Evolutionary conservation across 306 rosid species (phyloP), one percentile per base, ranked within the genome.

Genomic region (Cicer bijugum): DNA sequence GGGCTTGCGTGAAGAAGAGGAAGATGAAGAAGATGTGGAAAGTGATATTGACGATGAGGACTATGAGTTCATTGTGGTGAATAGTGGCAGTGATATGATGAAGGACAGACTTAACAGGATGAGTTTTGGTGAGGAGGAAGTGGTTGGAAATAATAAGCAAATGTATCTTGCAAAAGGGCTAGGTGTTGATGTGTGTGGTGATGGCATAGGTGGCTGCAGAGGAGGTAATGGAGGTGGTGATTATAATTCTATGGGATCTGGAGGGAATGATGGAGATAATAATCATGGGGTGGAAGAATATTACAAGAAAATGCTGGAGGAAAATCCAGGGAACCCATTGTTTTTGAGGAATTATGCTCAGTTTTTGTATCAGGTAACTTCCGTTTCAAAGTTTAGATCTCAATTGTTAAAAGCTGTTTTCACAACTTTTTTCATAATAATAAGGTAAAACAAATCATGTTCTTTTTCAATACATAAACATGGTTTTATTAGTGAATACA

Each of bases 281-380:
- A 80, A 81, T 12, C 77, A 62, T 35, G 87, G 56, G 9, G 86
- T 82, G 74, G 96, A 91, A 69, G 93, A 82, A 76, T 78, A 88
- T 65, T 81, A 91, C 77, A 88, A 83, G 87, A 89, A 61, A 69
- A 81, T 88, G 95, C 86, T 91, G 48, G 83, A 84, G 78, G 88
- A 86, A 85, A 89, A 91, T 81, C 99, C 97, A 0, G 91, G 92
- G 6, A 83, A 87, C 64, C 76, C 99, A 1, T 83, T 94, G 86
- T 86, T 91, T 70, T 86, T 91, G 16, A 82, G 96, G 71, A 94
- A 94, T 67, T 91, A 91, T 84, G 99, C 99, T 35, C 83, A 87
- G 5, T 88, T 82, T 74, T 39, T 94, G 71, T 86, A 84, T 79
- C 84, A 88, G 96, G 98, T 83, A 60, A 76, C 61, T 46, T 53